Evolutionary conservation across 805 yeast genomes (phyloP).

Genomic region (Isabelozyma heimii): DNA sequence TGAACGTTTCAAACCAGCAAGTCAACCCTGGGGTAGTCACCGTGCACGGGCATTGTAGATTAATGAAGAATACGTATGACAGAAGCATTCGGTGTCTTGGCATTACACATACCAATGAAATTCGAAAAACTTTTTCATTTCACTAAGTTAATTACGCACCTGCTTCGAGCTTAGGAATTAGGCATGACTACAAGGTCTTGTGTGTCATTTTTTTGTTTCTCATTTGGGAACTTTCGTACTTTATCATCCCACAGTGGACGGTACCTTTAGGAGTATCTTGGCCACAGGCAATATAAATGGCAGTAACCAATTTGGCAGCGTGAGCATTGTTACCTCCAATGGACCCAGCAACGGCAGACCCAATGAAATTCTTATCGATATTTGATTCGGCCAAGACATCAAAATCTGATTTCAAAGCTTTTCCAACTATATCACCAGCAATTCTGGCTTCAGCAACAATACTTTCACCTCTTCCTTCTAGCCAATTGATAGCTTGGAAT

Average conservation of each 20-base stretch:
- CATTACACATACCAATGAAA: too few relatives aligned
- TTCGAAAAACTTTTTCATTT: too few relatives aligned
- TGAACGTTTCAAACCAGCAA: too few relatives aligned
- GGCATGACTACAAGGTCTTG: too few relatives aligned
- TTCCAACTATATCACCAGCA: conserved; percentile 75
- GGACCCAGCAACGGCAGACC: conserved; percentile 98
- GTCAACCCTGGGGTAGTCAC: too few relatives aligned
- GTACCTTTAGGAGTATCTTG: conserved; percentile 58
- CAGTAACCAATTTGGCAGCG: conserved; percentile 95
- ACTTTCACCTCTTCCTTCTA: conserved; percentile 98
- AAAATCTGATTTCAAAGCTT: conserved; percentile 87
- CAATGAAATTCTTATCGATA: conserved; percentile 84
- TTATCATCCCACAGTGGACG: conserved; percentile 1
- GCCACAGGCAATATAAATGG: conserved; percentile 91
- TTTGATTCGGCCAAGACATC: conserved; percentile 89
- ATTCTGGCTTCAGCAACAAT: conserved; percentile 94
- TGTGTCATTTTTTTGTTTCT: too few relatives aligned
- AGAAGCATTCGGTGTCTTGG: too few relatives aligned
- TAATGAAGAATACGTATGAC: too few relatives aligned
- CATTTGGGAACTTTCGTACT: conserved; percentile 11
- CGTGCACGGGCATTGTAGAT: too few relatives aligned
- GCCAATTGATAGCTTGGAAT: conserved; percentile 84
- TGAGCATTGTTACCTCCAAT: conserved; percentile 99
- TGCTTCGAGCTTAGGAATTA: too few relatives aligned
- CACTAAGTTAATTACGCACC: too few relatives aligned